These are phyloP conservation scores for Wickerhamiella galacta DNA, from an alignment of 805 yeast species.

Conservation along the genomic window DNA sequence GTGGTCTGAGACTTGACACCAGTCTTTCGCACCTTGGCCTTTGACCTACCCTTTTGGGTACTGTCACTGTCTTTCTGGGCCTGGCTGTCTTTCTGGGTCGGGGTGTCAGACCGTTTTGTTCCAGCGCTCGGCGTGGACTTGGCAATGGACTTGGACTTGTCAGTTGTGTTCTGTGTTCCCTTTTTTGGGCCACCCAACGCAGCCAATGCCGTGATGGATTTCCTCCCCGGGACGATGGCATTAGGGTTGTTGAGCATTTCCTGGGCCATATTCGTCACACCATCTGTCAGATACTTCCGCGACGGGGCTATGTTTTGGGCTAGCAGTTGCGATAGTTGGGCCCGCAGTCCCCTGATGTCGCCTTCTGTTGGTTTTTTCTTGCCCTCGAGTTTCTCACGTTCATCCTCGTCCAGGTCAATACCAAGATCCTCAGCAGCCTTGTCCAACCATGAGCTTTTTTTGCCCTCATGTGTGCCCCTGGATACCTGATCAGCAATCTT, in stretches of 20 bases:
- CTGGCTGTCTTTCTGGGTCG: not conserved
- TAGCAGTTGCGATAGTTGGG: constrained; percentile 16
- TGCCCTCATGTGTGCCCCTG: constrained; percentile 33
- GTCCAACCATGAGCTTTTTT: constrained; percentile 56
- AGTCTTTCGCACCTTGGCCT: too few species aligned
- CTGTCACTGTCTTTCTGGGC: too few species aligned
- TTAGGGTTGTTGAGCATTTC: constrained; percentile 13
- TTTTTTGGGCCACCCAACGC: too few species aligned
- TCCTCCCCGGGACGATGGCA: constrained; percentile 12
- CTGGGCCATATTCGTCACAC: constrained; percentile 21
- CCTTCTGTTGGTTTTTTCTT: constrained; percentile 25
- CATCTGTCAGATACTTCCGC: constrained; percentile 20
- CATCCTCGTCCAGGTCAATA: constrained; percentile 62
- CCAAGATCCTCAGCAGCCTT: constrained; percentile 92
- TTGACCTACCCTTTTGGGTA: too few species aligned
- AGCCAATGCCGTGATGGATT: constrained; percentile 12
- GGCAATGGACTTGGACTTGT: too few species aligned
- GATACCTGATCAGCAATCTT: constrained; percentile 59
- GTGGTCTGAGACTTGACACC: too few species aligned
- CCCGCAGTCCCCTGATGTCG: constrained; percentile 10
- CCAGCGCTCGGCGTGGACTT: constrained; percentile 9
- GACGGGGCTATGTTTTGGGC: constrained; percentile 15
- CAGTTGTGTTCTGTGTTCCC: too few species aligned
- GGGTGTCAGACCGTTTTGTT: not conserved
- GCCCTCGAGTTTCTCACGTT: constrained; percentile 19